phyloP scores from a whole-genome alignment of 2,329 filamentous ascomycete genomes.

The Canariomyces notabilis region DNA sequence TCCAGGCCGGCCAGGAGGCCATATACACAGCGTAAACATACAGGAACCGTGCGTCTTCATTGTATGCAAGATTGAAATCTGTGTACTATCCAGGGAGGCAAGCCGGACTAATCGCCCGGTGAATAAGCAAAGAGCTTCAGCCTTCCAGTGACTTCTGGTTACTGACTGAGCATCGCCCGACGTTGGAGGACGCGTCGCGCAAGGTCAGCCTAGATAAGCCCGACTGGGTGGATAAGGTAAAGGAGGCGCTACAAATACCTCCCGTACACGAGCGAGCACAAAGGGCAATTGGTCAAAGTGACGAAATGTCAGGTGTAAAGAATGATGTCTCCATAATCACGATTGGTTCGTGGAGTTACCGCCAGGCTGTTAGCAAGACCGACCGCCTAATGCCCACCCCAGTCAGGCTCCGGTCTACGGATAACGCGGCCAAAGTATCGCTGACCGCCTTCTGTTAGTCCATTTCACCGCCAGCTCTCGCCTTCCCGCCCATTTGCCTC shows the following conservation, averaged over 20 bases:
- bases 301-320: conserved; percentile 9
- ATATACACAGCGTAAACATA: background rate
- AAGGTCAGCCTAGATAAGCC: background rate
- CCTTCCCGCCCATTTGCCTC: conserved; percentile 14
- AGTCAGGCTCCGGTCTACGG: conserved; percentile 1
- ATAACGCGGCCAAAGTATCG: conserved; percentile 18
- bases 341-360: conserved; percentile 16
- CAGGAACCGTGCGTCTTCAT: background rate
- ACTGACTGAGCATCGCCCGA: background rate
- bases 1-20: too few species aligned
- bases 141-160: background rate
- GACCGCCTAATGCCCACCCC: conserved; percentile 7
- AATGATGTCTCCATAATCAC: conserved; percentile 1
- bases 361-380: conserved; percentile 15
- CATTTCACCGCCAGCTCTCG: conserved; percentile 17
- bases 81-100: too few species aligned
- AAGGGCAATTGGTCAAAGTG: conserved; percentile 6
- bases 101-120: background rate
- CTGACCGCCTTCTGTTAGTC: conserved; percentile 24
- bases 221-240: too few species aligned
- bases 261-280: background rate
- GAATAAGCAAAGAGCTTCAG: background rate
- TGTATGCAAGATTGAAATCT: background rate
- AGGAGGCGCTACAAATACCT: too few species aligned
- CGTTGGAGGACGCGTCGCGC: background rate